Base-by-base conservation (phyloP, 2,329 filamentous ascomycete genomes). In the Periconia sp. region DNA sequence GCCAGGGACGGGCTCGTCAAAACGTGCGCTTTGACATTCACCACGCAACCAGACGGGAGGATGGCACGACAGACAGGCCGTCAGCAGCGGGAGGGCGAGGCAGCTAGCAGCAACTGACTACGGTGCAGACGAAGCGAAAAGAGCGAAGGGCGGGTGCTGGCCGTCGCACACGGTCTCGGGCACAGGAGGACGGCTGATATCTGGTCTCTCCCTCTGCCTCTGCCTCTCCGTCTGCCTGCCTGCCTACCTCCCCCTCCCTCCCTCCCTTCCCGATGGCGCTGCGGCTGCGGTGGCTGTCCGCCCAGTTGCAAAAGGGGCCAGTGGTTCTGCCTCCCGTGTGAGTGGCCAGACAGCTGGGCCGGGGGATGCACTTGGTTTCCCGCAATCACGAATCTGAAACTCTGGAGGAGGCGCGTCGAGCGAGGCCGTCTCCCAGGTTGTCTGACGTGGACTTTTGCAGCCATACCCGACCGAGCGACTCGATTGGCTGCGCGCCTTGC, bases 341-440 rank as follows among this genome's bases (percentile, higher is more conserved):
- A 40, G 16, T 40, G 37, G 37, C 30, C 30, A 32, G 37, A 10
- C n/a, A n/a, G 13, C 19, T 8, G 26, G 5, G 26, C 26, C 25
- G 18, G 22, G 24, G 33, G 26, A 29, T 36, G 40, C 40, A n/a
- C 13, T 21, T 41, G 23, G 32, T 18, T 22, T 31, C 33, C 50
- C 43, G 44, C 46, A 46, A 40, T 43, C 33, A 46, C 43, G 36
- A 37, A 36, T 33, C 46, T 66, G 61, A 65, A 65, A 65, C 61
- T 49, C 36, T 52, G 57, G 52, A 60, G 57, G 60, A 60, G 57
- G 60, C 59, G 62, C 57, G 57, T 58, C 56, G 54, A 54, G 24
- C 36, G 26, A 48, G 42, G 41, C 48, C 40, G 46, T 24, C 42
- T 30, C 26, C 25, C 41, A 38, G 40, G 40, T 47, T 47, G 48